Base-by-base conservation (phyloP, 129 eudicot species). In the Oenanthe sinensis region DNA sequence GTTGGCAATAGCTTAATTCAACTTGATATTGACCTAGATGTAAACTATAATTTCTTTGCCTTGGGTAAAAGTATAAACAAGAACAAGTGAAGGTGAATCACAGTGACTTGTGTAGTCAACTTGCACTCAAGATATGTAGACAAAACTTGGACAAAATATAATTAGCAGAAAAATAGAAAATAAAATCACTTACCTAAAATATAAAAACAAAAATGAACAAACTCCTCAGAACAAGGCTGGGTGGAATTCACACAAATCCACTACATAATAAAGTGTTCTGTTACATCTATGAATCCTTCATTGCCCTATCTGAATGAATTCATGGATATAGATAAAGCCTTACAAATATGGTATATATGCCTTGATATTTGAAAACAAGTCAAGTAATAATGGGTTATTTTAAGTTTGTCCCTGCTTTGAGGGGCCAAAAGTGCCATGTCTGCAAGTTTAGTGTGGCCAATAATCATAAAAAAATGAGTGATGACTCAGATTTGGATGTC, bases 401-500 rank as follows among this genome's bases (percentile, higher is more conserved):
- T 62, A 17, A 0, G 20, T 4, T 0, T 76, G 82, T 58, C 79
- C 73, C 60, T 8, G 42, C 22, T 52, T 79, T 74, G 42, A 79
- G 89, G 75, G 20, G 78, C 37, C 76, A 79, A 70, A 52, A 79
- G 36, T 78, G 83, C 80, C 81, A 74, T 44, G 26, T 69, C 33
- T 46, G 37, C 13, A 74, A 24, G 50, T 36, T 65, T 52, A 37
- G 30, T 24, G 77, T 72, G 81, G 79, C 85, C 62, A 20, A 72
- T 9, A 5, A 72, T 49, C 13, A 12, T 7, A 20, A 74, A 74
- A 82, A 78, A 80, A 79, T 39, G 73, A 60, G 65, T 84, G 84
- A 74, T 90, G 96, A 90, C 84, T 90, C 85, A 70, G 85, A 89
- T 83, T 45, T 85, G 85, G 85, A 81, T 80, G 87, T 46, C 82